phyloP scores from a whole-genome alignment of 805 yeast species.

The Saturnispora kantuleensis region DNA sequence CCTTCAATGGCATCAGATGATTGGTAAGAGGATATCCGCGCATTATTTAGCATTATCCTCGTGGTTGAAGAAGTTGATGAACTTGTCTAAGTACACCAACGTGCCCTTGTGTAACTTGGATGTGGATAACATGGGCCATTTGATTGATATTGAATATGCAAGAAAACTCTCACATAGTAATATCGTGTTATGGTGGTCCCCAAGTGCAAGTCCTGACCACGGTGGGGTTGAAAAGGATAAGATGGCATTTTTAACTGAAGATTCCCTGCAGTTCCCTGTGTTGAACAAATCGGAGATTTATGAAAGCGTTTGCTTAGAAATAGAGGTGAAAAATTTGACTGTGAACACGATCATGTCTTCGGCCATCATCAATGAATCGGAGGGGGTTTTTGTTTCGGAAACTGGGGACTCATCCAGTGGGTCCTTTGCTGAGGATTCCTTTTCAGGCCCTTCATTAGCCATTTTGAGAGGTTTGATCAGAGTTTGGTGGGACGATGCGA shows the following conservation, averaged over 20 bases:
- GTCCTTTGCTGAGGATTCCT: constrained; percentile 71
- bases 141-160: constrained; percentile 83
- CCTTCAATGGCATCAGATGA: constrained; percentile 69
- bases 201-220: constrained; percentile 65
- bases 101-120: constrained; percentile 82
- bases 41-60: constrained; percentile 65
- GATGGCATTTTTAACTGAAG: constrained; percentile 35
- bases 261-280: constrained; percentile 53
- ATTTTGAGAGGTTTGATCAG: constrained; percentile 69
- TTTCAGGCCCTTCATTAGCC: constrained; percentile 62
- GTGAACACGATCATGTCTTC: constrained; percentile 84
- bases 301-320: constrained; percentile 66
- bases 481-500: constrained; percentile 90
- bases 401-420: constrained; percentile 20
- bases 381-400: constrained; percentile 69
- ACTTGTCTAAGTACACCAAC: constrained; percentile 60
- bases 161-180: constrained; percentile 55
- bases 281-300: constrained; percentile 74
- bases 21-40: constrained; percentile 55
- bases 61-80: constrained; percentile 59
- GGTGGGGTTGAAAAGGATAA: constrained; percentile 72
- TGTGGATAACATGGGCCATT: constrained; percentile 63
- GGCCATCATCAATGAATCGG: constrained; percentile 75
- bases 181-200: constrained; percentile 91
- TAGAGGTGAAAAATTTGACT: constrained; percentile 68